Percentiles rank a stretch among this genome's conserved stretches.
phyloP scores from a whole-genome alignment of 257 asterid genomes.

The Salvia splendens region DNA sequence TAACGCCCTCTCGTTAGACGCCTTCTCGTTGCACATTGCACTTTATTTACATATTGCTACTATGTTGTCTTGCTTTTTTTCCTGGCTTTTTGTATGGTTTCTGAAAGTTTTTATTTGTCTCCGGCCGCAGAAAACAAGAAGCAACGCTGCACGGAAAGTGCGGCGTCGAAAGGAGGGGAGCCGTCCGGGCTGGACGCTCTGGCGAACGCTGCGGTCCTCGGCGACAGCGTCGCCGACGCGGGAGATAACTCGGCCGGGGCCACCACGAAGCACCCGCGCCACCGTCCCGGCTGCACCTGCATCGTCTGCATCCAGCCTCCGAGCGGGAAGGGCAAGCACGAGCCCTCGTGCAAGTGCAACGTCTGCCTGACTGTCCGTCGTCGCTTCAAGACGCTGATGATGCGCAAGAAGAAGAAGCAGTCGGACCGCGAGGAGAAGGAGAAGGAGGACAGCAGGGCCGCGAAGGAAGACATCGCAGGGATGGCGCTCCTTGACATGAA shows the following conservation, averaged over 20 bases:
- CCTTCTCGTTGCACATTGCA: neutral
- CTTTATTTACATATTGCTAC: too few relatives aligned
- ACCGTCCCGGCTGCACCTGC: constrained; percentile 93
- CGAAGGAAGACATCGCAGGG: constrained; percentile 47
- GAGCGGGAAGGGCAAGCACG: constrained; percentile 96
- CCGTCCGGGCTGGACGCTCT: constrained; percentile 92
- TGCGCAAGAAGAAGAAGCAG: constrained; percentile 77
- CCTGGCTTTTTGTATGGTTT: neutral
- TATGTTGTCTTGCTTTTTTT: neutral
- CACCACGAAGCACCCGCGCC: constrained; percentile 93
- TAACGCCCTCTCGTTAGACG: neutral
- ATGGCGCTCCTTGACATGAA: constrained; percentile 44
- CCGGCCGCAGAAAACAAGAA: constrained; percentile 58
- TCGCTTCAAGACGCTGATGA: constrained; percentile 89
- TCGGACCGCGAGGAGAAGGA: constrained; percentile 69
- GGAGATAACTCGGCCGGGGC: constrained; percentile 61
- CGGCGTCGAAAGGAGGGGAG: constrained; percentile 48
- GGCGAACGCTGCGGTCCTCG: constrained; percentile 88
- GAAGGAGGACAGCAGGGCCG: constrained; percentile 37
- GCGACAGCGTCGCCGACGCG: constrained; percentile 61
- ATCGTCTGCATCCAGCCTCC: constrained; percentile 98
- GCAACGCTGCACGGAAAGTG: constrained; percentile 45
- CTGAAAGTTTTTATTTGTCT: neutral
- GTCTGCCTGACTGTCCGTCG: constrained; percentile 82
- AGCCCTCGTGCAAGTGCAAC: constrained; percentile 80